A percentile compares a stretch with the other conserved stretches of the same genome.
Conservation (phyloP, 2,329 filamentous ascomycete species). For the Salinomyces thailandicus region DNA sequence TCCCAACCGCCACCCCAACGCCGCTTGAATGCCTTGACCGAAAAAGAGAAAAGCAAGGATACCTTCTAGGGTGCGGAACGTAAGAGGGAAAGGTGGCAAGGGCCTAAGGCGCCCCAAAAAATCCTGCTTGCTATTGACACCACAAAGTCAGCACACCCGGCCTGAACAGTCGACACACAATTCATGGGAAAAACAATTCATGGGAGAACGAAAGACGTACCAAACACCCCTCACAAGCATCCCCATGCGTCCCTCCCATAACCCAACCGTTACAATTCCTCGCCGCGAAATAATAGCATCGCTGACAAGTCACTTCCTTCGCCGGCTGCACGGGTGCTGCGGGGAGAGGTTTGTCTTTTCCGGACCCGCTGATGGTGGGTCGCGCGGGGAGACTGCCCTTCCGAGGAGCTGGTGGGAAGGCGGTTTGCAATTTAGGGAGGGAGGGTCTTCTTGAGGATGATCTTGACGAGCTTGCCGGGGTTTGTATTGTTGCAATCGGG, state of each 20-base stretch:
- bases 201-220: constrained; percentile 13
- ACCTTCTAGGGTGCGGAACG: constrained; percentile 28
- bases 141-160: constrained; percentile 4
- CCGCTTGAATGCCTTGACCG: too few species aligned
- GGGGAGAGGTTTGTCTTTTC: constrained; percentile 7
- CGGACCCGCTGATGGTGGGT: too few species aligned
- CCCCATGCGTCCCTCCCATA: constrained; percentile 23
- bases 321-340: constrained; percentile 4
- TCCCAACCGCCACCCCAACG: too few species aligned
- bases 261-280: constrained; percentile 28
- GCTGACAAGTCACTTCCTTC: constrained; percentile 24
- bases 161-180: too few species aligned
- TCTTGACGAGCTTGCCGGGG: too few species aligned
- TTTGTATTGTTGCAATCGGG: too few species aligned
- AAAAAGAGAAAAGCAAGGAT: constrained; percentile 26
- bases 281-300: constrained; percentile 28
- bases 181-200: too few species aligned
- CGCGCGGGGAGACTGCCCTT: constrained; percentile 5
- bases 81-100: constrained; percentile 26
- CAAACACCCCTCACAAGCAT: constrained; percentile 25
- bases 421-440: constrained; percentile 17
- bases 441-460: constrained; percentile 13
- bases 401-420: constrained; percentile 14
- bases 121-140: constrained; percentile 21
- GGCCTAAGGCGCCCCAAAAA: constrained; percentile 20